Evolutionary conservation across 2,329 filamentous ascomycete genomes (phyloP).

Genomic region (Cercospora sp.): DNA sequence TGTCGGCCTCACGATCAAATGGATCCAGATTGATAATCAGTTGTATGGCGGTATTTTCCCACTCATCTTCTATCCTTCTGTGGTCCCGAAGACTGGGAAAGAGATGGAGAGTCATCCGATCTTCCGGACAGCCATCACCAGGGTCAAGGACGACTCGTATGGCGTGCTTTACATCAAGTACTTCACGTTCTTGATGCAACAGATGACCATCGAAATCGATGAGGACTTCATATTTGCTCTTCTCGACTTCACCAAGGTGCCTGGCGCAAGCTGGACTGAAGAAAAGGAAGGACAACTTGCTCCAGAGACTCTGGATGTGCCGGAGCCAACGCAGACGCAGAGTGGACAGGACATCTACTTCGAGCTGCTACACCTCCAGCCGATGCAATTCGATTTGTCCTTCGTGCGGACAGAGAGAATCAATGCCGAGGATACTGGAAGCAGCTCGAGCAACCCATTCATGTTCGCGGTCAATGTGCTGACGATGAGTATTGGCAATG

Average conservation of each 20-base stretch:
- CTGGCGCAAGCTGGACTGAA: slow-evolving; percentile 83
- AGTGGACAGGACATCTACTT: slow-evolving; percentile 96
- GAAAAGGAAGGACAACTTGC: slow-evolving; percentile 82
- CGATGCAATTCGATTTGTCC: slow-evolving; percentile 95
- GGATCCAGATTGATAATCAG: slow-evolving; percentile 99
- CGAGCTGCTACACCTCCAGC: slow-evolving; percentile 92
- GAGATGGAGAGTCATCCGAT: slow-evolving; percentile 97
- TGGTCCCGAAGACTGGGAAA: slow-evolving; percentile 93
- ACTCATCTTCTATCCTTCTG: slow-evolving; percentile 93
- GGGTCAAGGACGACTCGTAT: slow-evolving; percentile 97
- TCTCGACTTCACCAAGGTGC: slow-evolving; percentile 90
- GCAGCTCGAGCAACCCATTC: slow-evolving; percentile 79
- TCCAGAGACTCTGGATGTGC: slow-evolving; percentile 86
- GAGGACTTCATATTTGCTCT: slow-evolving; percentile 98
- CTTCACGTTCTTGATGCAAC: slow-evolving; percentile 86
- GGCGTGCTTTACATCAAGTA: slow-evolving; percentile 99
- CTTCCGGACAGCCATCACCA: slow-evolving; percentile 84
- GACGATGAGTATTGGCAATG: slow-evolving; percentile 98
- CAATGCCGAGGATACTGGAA: slow-evolving; percentile 92
- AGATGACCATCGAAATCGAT: slow-evolving; percentile 97
- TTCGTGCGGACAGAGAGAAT: slow-evolving; percentile 96
- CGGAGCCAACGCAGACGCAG: slow-evolving; percentile 82
- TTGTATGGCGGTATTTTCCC: slow-evolving; percentile 98
- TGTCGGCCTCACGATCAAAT: slow-evolving; percentile 86
- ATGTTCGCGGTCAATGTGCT: slow-evolving; percentile 99